Conservation (phyloP, 164 flowering plant genomes). For the Amborella trichopoda region DNA sequence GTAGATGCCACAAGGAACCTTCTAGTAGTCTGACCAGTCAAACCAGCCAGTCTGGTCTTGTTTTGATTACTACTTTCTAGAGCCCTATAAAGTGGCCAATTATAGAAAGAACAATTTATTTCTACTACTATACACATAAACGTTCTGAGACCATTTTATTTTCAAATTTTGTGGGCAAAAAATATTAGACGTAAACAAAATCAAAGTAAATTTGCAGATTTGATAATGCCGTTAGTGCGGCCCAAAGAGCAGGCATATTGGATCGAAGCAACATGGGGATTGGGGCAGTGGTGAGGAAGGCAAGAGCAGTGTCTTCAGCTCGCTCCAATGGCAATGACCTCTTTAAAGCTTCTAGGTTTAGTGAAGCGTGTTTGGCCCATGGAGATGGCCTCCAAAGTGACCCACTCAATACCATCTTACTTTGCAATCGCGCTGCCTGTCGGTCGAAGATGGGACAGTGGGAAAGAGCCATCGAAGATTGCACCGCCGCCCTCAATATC, state of each 20-base stretch:
- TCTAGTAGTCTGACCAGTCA: too few relatives aligned
- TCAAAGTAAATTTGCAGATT: slow-evolving; percentile 32
- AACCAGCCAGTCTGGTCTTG: too few relatives aligned
- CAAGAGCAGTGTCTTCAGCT: slow-evolving; percentile 37
- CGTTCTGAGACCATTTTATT: neutral
- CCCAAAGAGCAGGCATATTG: slow-evolving; percentile 39
- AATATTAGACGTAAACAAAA: too few relatives aligned
- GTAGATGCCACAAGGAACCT: too few relatives aligned
- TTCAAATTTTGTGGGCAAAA: too few relatives aligned
- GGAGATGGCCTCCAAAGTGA: slow-evolving; percentile 63
- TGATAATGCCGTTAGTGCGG: slow-evolving; percentile 51
- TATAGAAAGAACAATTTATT: neutral
- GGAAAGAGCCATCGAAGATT: slow-evolving; percentile 77
- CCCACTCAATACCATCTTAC: slow-evolving; percentile 55
- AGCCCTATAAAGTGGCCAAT: neutral
- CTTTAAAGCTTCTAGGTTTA: slow-evolving; percentile 46
- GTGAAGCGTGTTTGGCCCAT: slow-evolving; percentile 51
- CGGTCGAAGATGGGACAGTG: slow-evolving; percentile 54
- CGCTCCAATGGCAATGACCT: slow-evolving; percentile 58
- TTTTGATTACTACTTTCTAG: neutral
- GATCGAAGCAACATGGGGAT: slow-evolving; percentile 43
- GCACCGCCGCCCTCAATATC: slow-evolving; percentile 41
- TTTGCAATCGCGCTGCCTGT: slow-evolving; percentile 82
- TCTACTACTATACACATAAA: neutral
- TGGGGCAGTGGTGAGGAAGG: slow-evolving; percentile 19